Conservation (phyloP, 352 stramenopile genomes). For the Phytophthora citricola region DNA sequence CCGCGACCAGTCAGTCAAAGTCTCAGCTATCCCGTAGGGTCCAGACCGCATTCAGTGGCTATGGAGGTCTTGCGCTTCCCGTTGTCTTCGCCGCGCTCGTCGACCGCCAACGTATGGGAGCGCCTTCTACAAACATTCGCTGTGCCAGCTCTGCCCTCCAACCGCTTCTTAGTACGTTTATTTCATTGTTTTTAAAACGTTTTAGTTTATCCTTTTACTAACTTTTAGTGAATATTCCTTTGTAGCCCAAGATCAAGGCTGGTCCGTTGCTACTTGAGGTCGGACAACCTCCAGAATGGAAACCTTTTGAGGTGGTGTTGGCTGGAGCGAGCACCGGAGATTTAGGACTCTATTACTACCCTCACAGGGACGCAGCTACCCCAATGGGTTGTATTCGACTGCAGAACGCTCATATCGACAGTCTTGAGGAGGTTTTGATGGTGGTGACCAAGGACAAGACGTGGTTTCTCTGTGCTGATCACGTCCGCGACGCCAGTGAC, state of each 20-base stretch:
- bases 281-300: constrained; percentile 58
- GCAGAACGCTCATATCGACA: constrained; percentile 73
- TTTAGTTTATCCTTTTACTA: background rate
- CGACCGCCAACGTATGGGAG: constrained; percentile 47
- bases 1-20: constrained; percentile 19
- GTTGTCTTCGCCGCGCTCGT: constrained; percentile 7
- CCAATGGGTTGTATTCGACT: constrained; percentile 63
- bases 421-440: constrained; percentile 79
- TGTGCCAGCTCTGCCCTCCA: constrained; percentile 29
- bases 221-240: background rate
- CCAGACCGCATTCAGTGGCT: background rate
- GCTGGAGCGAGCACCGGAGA: constrained; percentile 58
- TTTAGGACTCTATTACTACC: constrained; percentile 77
- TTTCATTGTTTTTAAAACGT: background rate
- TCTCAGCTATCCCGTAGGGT: constrained; percentile 4
- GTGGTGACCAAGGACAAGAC: constrained; percentile 78
- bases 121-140: constrained; percentile 62
- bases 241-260: constrained; percentile 67
- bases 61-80: constrained; percentile 34
- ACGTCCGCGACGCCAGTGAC: constrained; percentile 59
- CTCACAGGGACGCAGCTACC: constrained; percentile 41
- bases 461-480: constrained; percentile 81
- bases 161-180: constrained; percentile 51
- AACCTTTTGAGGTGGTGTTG: constrained; percentile 68
- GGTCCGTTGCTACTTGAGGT: constrained; percentile 68